These are phyloP conservation scores for Exophiala spinifera DNA, from an alignment of 2,329 filamentous ascomycete genomes.

Conservation along the genomic window DNA sequence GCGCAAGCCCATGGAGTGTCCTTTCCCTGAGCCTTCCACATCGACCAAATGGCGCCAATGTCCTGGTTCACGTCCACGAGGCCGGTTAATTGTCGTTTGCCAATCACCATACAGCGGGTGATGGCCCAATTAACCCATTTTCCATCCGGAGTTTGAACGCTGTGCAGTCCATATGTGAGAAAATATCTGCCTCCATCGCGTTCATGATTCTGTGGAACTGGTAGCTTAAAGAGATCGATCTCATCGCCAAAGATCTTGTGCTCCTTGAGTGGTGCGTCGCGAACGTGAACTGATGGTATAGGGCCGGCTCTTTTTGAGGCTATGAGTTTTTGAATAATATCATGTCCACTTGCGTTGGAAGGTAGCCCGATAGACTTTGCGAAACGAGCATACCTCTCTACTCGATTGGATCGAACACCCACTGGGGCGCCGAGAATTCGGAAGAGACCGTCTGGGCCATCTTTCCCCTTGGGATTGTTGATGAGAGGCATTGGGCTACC, in stretches of 20 bases:
- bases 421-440: constrained; percentile 49
- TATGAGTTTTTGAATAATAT: constrained; percentile 45
- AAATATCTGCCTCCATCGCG: constrained; percentile 51
- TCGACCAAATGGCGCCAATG: constrained; percentile 45
- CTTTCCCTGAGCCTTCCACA: constrained; percentile 46
- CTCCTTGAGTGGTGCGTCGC: constrained; percentile 45
- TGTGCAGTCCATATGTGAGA: constrained; percentile 51
- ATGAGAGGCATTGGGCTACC: too few species aligned
- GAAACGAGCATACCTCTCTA: constrained; percentile 41
- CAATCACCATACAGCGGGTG: constrained; percentile 47
- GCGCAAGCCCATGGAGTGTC: constrained; percentile 49
- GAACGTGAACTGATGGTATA: constrained; percentile 35
- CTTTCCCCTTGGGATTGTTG: too few species aligned
- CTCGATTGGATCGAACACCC: constrained; percentile 35
- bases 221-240: constrained; percentile 44
- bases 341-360: constrained; percentile 36
- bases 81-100: constrained; percentile 41
- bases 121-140: constrained; percentile 46
- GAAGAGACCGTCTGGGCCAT: constrained; percentile 8
- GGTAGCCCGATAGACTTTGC: constrained; percentile 44
- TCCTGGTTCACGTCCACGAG: constrained; percentile 48
- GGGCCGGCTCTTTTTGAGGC: constrained; percentile 35
- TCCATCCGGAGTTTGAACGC: constrained; percentile 46
- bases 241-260: constrained; percentile 38
- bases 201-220: constrained; percentile 44